Evolutionary conservation across 2,329 filamentous ascomycete genomes (phyloP), one percentile per base, ranked within the genome.

Genomic region (Graphilbum fragrans): DNA sequence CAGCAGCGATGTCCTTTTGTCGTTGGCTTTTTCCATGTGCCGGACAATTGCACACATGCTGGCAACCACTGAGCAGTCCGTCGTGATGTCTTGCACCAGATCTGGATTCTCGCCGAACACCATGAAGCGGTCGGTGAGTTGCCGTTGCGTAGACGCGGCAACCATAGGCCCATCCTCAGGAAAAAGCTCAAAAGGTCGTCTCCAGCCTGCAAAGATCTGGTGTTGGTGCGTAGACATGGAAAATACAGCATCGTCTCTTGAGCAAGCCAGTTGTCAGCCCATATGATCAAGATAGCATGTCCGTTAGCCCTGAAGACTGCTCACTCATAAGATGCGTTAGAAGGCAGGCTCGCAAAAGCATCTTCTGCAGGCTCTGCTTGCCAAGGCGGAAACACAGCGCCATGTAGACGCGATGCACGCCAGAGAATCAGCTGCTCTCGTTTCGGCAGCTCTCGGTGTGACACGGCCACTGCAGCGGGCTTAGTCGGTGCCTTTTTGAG

Each of bases 31-130:
- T 2, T 80, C 72, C 9, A 80, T 70, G 48, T 85, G 73, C 33
- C 80, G 79, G 45, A 82, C 79, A 20, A 77, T 80, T 21, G 88
- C 87, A 56, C 88, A 95, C 6, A 98, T 70, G 57, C 92, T 95
- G 16, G 92, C 92, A 22, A 98, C 90, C 4, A 98, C 90, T 2
- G 92, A 96, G 56, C 92, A 98, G 58, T 98, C 92, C 1, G 90
- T 93, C 5, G 90, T 88, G 45, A 94, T 79, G 59, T 98, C 92
- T 60, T 98, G 92, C 3, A 95, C 87, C 8, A 98, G 72, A 59
- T 98, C 90, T 46, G 84, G 77, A 14, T 73, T 69, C 9, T 68
- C 62, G 7, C 62, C 60, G 16, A 71, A 55, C 29, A 48, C 48
- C 58, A 55, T 61, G 48, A 52, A 39, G 3, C 19, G 17, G 6